Base-by-base conservation (phyloP, 2,329 filamentous ascomycete genomes). In the Elsinoe ampelina region DNA sequence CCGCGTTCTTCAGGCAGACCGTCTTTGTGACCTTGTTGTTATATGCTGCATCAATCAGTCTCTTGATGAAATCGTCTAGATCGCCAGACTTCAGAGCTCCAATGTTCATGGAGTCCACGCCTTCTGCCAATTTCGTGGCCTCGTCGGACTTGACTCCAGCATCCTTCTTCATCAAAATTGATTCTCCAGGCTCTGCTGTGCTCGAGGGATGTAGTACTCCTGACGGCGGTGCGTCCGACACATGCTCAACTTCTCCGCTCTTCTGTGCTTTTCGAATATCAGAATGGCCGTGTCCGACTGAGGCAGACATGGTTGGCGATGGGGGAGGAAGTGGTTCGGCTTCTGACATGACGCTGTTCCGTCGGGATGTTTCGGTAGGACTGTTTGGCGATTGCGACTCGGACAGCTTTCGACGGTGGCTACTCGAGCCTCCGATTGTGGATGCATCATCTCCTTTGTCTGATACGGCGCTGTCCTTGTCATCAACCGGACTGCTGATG, bases 1-100 rank as follows among this genome's bases (percentile, higher is more conserved):
- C 93, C 38, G 93, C 93, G 68, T 98, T 97, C 77, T 95, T 96
- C 59, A 98, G 78, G 65, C 91, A 96, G 20, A 97, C 92, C 19
- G 90, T 89, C 78, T 98, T 98, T 61, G 93, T 97, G 64, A 96
- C 89, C 72, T 98, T 98, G 62, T 90, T 90, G 43, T 90, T 87
- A 68, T 98, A 98, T 11, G 88, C 93, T 8, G 93, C 92, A 71
- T 98, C 93, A 55, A 98, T 77, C 42, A 98, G 80, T 42, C 93
- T 84, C 66, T 91, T 90, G 68, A 98, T 98, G 78, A 95, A 96
- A 68, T 98, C 93, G 68, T 98, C 93, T 30, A 98, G 77, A 69
- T 98, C 93, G 63, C 93, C 88, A 35, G 91, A 83, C 71, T 95
- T 95, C 66, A 97, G 82, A 19, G 95, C 89, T 57, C 87, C 84